phyloP scores from a whole-genome alignment of 2,329 filamentous ascomycete genomes.

The Colletotrichum sp. region DNA sequence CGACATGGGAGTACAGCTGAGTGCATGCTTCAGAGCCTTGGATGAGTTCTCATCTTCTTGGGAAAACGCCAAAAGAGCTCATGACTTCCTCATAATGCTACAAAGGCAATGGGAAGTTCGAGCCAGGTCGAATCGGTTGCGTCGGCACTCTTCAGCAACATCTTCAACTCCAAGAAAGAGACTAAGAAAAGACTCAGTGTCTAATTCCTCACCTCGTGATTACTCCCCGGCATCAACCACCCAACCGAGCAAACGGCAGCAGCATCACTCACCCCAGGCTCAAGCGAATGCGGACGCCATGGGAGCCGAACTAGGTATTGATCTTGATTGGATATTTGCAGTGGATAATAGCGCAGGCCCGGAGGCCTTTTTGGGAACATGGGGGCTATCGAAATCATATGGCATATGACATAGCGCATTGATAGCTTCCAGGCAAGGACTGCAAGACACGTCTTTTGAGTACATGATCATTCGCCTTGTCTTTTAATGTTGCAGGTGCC shows the following conservation, averaged over 20 bases:
- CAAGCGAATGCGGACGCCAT: not conserved
- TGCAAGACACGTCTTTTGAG: not conserved
- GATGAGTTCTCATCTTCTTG: slow-evolving; percentile 8
- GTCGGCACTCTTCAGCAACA: not conserved
- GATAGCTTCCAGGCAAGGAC: not conserved
- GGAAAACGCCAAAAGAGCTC: slow-evolving; percentile 27
- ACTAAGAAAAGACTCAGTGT: not conserved
- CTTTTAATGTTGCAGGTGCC: not conserved
- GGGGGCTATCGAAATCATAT: not conserved
- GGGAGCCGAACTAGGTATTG: not conserved
- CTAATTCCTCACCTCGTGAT: not conserved
- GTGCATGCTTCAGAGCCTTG: not conserved
- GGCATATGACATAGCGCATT: not conserved
- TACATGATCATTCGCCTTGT: not conserved
- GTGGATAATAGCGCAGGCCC: not conserved
- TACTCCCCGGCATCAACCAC: not conserved
- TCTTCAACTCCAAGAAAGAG: not conserved
- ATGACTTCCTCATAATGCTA: slow-evolving; percentile 25
- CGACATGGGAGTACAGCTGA: not conserved
- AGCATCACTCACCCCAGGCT: not conserved
- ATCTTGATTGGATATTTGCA: not conserved
- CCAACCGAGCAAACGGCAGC: not conserved
- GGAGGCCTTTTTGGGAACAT: not conserved
- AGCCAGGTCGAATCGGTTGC: not conserved
- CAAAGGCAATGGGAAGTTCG: slow-evolving; percentile 14